These are phyloP conservation scores for Alloascoidea africana DNA, from an alignment of 805 yeast species.

Conservation along the genomic window DNA sequence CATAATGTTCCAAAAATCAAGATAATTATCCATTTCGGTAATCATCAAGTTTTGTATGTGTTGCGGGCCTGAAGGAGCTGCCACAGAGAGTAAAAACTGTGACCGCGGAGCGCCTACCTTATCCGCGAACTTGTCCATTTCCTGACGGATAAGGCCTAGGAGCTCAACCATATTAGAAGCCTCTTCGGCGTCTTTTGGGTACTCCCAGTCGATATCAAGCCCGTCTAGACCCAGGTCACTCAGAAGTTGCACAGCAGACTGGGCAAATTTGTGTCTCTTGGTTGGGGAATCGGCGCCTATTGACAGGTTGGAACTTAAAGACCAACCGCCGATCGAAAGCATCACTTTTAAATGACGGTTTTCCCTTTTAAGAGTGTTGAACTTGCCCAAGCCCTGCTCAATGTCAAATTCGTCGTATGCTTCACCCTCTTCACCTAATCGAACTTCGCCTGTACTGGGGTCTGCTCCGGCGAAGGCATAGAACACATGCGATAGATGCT, in stretches of 20 bases:
- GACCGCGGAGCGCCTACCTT: constrained; percentile 9
- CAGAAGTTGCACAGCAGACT: constrained; percentile 31
- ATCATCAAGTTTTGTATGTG: constrained; percentile 29
- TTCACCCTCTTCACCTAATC: constrained; percentile 48
- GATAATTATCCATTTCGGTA: constrained; percentile 34
- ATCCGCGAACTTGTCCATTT: constrained; percentile 24
- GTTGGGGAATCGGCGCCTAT: constrained; percentile 22
- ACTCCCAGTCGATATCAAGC: constrained; percentile 92
- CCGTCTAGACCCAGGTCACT: constrained; percentile 65
- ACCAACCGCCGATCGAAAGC: constrained; percentile 82
- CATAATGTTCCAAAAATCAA: constrained; percentile 78
- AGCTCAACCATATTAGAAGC: constrained; percentile 28
- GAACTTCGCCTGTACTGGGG: constrained; percentile 33
- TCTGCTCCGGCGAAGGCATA: constrained; percentile 66
- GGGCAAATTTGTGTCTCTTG: constrained; percentile 30
- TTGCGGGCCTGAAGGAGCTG: constrained; percentile 55
- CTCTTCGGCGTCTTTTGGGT: constrained; percentile 38
- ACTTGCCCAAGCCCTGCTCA: constrained; percentile 9
- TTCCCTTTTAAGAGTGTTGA: constrained; percentile 24
- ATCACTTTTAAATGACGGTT: constrained; percentile 33
- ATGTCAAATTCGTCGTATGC: constrained; percentile 27
- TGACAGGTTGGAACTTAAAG: constrained; percentile 33
- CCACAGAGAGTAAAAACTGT: constrained; percentile 45
- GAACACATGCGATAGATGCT: constrained; percentile 46
- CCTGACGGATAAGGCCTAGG: constrained; percentile 23